phyloP scores from a whole-genome alignment of 2,329 filamentous ascomycete species.

The Cercospora nicotianae region DNA sequence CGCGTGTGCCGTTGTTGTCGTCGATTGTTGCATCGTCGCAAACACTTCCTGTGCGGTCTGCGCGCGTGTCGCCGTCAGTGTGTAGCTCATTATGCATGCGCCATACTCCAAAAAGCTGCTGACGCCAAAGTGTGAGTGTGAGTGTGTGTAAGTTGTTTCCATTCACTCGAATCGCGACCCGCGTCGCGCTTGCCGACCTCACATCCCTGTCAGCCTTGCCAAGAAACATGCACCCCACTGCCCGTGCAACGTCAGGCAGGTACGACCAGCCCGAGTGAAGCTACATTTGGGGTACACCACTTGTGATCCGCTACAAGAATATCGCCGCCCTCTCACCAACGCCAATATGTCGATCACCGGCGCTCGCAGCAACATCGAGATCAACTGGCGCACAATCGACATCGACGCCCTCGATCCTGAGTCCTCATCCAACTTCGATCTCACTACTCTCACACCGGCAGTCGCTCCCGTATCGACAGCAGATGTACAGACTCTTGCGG shows the following conservation, averaged over 20 bases:
- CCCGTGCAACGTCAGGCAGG: slow-evolving; percentile 15
- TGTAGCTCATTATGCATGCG: slow-evolving; percentile 14
- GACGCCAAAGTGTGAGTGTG: not conserved
- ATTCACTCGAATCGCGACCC: slow-evolving; percentile 8
- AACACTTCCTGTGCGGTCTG: slow-evolving; percentile 1
- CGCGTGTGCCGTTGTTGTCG: slow-evolving; percentile 8
- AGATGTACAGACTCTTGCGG: slow-evolving; percentile 74
- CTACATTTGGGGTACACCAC: not conserved
- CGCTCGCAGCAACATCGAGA: slow-evolving; percentile 43
- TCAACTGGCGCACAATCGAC: slow-evolving; percentile 85
- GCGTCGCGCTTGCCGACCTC: slow-evolving; percentile 6
- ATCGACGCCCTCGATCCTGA: slow-evolving; percentile 89
- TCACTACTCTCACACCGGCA: slow-evolving; percentile 75
- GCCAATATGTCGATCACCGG: slow-evolving; percentile 20
- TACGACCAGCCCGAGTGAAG: not conserved
- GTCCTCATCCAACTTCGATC: slow-evolving; percentile 87
- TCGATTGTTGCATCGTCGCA: slow-evolving; percentile 10
- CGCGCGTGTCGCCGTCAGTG: slow-evolving; percentile 6
- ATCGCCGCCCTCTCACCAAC: not conserved
- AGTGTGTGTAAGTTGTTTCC: not conserved
- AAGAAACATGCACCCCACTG: slow-evolving; percentile 8
- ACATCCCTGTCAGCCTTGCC: slow-evolving; percentile 8
- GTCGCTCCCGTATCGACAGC: slow-evolving; percentile 71
- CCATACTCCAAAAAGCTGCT: slow-evolving; percentile 9
- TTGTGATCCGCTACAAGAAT: not conserved